These are phyloP conservation scores for Cryptococcus wingfieldii DNA, from an alignment of 1,284 basidiomycete species.

Conservation along the genomic window DNA sequence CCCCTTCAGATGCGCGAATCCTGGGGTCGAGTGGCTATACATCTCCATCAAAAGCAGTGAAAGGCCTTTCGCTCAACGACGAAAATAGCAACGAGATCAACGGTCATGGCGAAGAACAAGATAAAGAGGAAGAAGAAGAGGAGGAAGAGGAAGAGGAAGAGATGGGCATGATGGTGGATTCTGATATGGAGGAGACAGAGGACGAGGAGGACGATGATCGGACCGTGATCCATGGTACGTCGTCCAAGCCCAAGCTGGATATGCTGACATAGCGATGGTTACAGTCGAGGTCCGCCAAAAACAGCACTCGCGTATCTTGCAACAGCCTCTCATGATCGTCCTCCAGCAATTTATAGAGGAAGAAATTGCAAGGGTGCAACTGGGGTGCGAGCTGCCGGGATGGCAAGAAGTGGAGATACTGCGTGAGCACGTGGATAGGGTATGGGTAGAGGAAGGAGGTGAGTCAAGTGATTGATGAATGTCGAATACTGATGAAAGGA, in stretches of 20 bases:
- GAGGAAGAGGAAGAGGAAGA: slow-evolving; percentile 4
- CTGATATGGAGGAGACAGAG: slow-evolving; percentile 5
- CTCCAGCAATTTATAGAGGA: slow-evolving; percentile 61
- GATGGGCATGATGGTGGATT: background rate
- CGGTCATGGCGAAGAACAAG: background rate
- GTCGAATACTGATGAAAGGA: background rate
- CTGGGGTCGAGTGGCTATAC: background rate
- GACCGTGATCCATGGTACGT: slow-evolving; percentile 24
- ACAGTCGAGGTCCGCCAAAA: slow-evolving; percentile 78
- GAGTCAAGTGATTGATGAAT: slow-evolving; percentile 21
- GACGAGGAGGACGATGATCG: slow-evolving; percentile 11
- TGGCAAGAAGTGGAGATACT: slow-evolving; percentile 60
- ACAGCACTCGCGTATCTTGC: slow-evolving; percentile 61
- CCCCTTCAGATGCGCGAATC: slow-evolving; percentile 1
- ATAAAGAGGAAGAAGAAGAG: slow-evolving; percentile 2
- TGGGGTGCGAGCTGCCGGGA: slow-evolving; percentile 23
- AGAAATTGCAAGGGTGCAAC: slow-evolving; percentile 53
- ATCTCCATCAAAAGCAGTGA: background rate
- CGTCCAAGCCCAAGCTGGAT: background rate
- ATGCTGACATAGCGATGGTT: background rate
- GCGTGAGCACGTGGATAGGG: slow-evolving; percentile 66
- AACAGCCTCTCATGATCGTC: slow-evolving; percentile 63
- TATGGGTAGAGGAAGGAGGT: slow-evolving; percentile 66
- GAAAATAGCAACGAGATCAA: too few species aligned
- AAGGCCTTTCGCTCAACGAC: background rate